Base-by-base conservation (phyloP, 192 early-diverging fungal genomes). In the Mortierella claussenii region DNA sequence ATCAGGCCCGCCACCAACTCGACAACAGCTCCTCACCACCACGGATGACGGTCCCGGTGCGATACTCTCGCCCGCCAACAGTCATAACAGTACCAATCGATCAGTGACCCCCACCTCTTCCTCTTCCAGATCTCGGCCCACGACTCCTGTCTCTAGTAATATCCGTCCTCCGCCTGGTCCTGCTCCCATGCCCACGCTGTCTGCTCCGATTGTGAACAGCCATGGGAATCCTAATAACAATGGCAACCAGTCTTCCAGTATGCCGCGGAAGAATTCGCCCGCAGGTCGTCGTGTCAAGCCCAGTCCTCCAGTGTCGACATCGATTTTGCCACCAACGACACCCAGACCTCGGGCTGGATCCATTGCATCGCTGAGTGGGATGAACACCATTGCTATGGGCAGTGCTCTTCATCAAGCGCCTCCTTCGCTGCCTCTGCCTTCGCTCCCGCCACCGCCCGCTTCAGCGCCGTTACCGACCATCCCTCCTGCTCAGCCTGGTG, bases 21-120 rank as follows among this genome's bases (percentile, higher is more conserved):
- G 59, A n/a, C 69, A 73, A 23, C 61, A 73, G 33, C 54, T 73
- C 24, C 17, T 64, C 20, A 59, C 55, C 2, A 62, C 61, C 7
- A 46, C 55, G 42, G 69, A 59, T 11, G 54, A 65, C 53, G 61
- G 60, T 8, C 24, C 33, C 7, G 46, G 31, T 18, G 2, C 34
- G 8, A 49, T 57, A 34, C 20, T 31, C 18, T 24, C 55, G 10
- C 47, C 67, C 23, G n/a, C n/a, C n/a, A n/a, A n/a, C n/a, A n/a
- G n/a, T n/a, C n/a, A n/a, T n/a, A n/a, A n/a, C n/a, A n/a, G n/a
- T n/a, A n/a, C n/a, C n/a, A 69, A 53, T 31, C 45, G 61, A 37
- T 46, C 69, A 4, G 26, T 32, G 0, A 27, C 58, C 9, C 52
- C 68, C 2, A 26, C 31, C 21, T 54, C 55, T 1, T 33, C 55